These are phyloP conservation scores for Candida coquimbonensis DNA, from an alignment of 805 yeast species.

Conservation along the genomic window DNA sequence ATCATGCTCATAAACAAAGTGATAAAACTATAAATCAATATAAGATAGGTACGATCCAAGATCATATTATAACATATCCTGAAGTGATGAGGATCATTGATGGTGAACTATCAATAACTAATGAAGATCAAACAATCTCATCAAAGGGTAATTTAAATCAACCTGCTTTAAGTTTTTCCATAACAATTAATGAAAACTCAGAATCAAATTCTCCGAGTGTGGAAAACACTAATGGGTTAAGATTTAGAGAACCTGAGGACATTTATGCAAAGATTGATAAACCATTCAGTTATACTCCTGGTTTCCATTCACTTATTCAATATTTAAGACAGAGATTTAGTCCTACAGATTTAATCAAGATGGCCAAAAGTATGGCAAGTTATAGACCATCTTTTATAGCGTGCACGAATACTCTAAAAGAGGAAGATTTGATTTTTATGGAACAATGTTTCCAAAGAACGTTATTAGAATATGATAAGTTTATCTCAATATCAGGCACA, in stretches of 20 bases:
- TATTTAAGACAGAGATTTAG: conserved; percentile 69
- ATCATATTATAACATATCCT: conserved; percentile 44
- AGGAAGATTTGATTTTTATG: conserved; percentile 88
- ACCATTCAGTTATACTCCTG: conserved; percentile 88
- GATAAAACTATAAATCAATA: conserved; percentile 62
- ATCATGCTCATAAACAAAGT: conserved; percentile 35
- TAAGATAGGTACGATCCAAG: conserved; percentile 45
- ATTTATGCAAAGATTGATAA: conserved; percentile 66
- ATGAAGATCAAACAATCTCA: neutral
- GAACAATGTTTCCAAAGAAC: conserved; percentile 96
- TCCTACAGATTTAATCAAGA: conserved; percentile 60
- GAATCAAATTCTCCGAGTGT: neutral
- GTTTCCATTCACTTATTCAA: conserved; percentile 74
- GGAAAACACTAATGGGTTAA: conserved; percentile 29
- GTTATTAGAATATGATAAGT: conserved; percentile 78
- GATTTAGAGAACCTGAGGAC: conserved; percentile 62
- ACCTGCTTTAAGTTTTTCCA: conserved; percentile 22
- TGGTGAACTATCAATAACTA: conserved; percentile 7
- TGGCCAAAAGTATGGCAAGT: conserved; percentile 85
- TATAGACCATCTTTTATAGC: conserved; percentile 92
- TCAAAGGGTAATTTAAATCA: neutral
- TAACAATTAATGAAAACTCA: conserved; percentile 20
- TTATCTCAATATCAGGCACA: conserved; percentile 79
- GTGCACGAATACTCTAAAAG: conserved; percentile 79
- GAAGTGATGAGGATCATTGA: conserved; percentile 38